Conservation (phyloP, 106 monocot genomes). For the Ottelia alismoides region DNA sequence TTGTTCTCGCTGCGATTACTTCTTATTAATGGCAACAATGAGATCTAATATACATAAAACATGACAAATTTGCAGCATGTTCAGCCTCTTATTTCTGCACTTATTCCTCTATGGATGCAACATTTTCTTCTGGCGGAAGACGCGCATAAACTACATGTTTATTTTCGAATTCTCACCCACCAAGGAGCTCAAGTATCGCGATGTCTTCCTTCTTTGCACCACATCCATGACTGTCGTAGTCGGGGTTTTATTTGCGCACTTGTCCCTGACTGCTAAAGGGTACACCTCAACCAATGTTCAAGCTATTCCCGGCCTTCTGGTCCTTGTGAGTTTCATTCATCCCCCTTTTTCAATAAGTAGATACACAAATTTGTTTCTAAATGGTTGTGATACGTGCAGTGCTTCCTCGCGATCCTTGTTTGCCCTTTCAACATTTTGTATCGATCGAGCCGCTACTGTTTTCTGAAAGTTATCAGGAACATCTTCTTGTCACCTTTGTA, state of each 20-base stretch:
- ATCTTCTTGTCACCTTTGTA: slow-evolving; percentile 83
- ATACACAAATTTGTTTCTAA: neutral
- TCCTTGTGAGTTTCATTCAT: slow-evolving; percentile 36
- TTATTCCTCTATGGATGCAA: slow-evolving; percentile 91
- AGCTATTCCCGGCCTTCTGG: slow-evolving; percentile 57
- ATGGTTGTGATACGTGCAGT: too few species aligned
- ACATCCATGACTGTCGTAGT: slow-evolving; percentile 67
- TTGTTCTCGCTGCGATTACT: too few species aligned
- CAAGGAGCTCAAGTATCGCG: slow-evolving; percentile 62
- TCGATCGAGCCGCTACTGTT: slow-evolving; percentile 47
- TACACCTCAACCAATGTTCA: slow-evolving; percentile 39
- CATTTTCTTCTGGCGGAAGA: slow-evolving; percentile 82
- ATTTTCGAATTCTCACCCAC: slow-evolving; percentile 89
- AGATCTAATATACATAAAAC: too few species aligned
- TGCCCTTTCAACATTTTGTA: slow-evolving; percentile 72
- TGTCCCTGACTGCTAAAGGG: slow-evolving; percentile 37
- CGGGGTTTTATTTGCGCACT: slow-evolving; percentile 55
- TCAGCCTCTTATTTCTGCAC: slow-evolving; percentile 77
- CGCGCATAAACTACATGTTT: slow-evolving; percentile 83
- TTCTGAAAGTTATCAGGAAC: slow-evolving; percentile 68
- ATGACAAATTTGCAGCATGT: slow-evolving; percentile 79
- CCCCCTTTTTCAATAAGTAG: too few species aligned
- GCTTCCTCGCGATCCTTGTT: slow-evolving; percentile 53
- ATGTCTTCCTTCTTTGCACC: slow-evolving; percentile 65
- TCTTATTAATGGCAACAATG: too few species aligned